Conservation (phyloP, 129 eudicot genomes). For the Arctium lappa region DNA sequence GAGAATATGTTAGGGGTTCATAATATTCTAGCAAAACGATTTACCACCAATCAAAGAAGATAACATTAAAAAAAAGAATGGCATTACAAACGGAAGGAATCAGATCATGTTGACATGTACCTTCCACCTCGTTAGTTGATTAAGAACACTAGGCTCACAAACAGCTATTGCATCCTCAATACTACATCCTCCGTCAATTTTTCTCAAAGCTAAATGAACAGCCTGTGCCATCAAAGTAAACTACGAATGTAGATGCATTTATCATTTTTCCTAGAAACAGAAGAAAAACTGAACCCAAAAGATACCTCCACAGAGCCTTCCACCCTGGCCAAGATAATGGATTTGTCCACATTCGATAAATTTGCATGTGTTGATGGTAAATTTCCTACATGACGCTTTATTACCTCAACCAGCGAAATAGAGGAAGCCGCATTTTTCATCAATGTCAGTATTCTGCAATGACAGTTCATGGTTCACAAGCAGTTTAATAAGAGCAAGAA, state of each 20-base stretch:
- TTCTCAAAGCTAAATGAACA: conserved; percentile 59
- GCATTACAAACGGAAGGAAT: neutral
- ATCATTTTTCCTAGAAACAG: neutral
- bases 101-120: conserved; percentile 30
- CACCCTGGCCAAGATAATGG: conserved; percentile 71
- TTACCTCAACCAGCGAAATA: conserved; percentile 57
- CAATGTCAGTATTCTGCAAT: conserved; percentile 59
- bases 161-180: conserved; percentile 78
- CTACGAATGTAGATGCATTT: neutral
- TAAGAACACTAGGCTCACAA: conserved; percentile 61
- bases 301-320: conserved; percentile 75
- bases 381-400: conserved; percentile 38
- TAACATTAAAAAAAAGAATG: too few species aligned
- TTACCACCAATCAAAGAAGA: too few species aligned
- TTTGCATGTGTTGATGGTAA: conserved; percentile 46
- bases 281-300: neutral
- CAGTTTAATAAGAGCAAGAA: neutral
- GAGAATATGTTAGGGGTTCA: too few species aligned
- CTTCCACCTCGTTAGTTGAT: conserved; percentile 67
- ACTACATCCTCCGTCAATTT: conserved; percentile 63
- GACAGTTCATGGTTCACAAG: neutral
- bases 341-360: conserved; percentile 47
- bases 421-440: conserved; percentile 61
- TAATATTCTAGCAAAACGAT: too few species aligned
- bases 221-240: conserved; percentile 48